Conservation (phyloP, 768 basidiomycete genomes). For the Boletales sp. region DNA sequence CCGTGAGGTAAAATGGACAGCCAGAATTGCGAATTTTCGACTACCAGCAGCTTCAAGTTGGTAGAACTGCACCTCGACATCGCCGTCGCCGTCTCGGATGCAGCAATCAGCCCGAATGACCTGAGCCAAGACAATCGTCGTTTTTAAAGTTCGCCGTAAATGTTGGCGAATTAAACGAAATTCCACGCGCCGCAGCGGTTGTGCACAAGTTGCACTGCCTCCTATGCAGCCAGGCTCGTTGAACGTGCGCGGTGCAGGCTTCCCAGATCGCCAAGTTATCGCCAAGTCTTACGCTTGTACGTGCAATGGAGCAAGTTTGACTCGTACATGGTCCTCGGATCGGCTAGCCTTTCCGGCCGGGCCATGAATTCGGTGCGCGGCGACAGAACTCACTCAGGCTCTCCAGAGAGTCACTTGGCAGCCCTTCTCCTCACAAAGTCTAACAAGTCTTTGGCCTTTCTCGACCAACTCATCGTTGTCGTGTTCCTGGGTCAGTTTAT, state of each 20-base stretch:
- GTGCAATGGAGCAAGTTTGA: too few species aligned
- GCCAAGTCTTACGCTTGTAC: background rate
- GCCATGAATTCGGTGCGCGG: too few species aligned
- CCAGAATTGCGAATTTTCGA: background rate
- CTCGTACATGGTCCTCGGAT: conserved; percentile 1
- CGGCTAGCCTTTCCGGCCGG: background rate
- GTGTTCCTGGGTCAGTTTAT: background rate
- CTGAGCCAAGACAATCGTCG: too few species aligned
- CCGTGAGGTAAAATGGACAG: conserved; percentile 4
- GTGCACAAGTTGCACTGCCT: background rate
- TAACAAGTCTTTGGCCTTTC: background rate
- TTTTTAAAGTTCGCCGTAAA: too few species aligned
- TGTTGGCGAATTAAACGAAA: background rate
- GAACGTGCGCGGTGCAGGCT: background rate
- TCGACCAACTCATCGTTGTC: background rate
- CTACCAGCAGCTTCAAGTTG: background rate
- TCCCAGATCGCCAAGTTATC: background rate
- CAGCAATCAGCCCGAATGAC: too few species aligned
- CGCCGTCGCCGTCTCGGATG: background rate
- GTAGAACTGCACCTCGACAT: background rate
- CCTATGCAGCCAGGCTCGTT: background rate
- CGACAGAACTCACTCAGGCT: too few species aligned
- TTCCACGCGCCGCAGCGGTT: background rate
- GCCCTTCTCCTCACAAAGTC: background rate
- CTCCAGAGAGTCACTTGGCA: background rate